Conservation (phyloP, 2,329 filamentous ascomycete genomes). For the Claviceps pusilla region DNA sequence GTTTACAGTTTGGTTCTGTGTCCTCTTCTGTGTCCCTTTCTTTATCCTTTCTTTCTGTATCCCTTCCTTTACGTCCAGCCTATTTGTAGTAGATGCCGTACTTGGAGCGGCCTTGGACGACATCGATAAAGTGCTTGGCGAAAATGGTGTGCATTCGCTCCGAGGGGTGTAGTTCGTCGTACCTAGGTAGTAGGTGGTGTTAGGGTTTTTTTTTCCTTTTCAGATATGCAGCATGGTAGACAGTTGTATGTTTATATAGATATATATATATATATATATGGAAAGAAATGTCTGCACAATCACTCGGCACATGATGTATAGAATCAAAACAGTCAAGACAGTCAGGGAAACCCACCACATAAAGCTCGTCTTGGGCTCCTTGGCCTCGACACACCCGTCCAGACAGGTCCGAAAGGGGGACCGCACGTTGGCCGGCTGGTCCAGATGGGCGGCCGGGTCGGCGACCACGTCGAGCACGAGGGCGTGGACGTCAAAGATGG, state of each 20-base stretch:
- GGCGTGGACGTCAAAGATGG: conserved; percentile 51
- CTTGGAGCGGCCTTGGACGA: conserved; percentile 24
- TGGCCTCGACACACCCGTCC: conserved; percentile 14
- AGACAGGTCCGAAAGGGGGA: conserved; percentile 42
- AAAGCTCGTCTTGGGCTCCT: conserved; percentile 40
- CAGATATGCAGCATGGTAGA: no score
- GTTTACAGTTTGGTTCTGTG: no score
- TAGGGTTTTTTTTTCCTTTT: background rate
- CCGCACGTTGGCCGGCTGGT: conserved; percentile 46
- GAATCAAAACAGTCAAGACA: background rate
- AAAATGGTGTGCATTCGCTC: conserved; percentile 37
- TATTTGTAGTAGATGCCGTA: conserved; percentile 20
- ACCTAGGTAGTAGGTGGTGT: conserved; percentile 18
- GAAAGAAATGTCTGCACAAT: no score
- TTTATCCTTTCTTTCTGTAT: background rate
- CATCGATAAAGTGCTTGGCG: conserved; percentile 26
- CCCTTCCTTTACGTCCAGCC: no score
- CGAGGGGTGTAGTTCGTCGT: conserved; percentile 58
- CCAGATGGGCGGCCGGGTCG: conserved; percentile 45
- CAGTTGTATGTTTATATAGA: no score
- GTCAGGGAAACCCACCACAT: conserved; percentile 39
- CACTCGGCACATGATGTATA: no score
- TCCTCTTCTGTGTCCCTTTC: no score
- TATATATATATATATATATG: no score
- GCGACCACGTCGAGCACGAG: conserved; percentile 51